Percentiles rank a stretch among this genome's conserved stretches.
phyloP scores from a whole-genome alignment of 1,139 yeast species.

The Nadsonia commutata region DNA sequence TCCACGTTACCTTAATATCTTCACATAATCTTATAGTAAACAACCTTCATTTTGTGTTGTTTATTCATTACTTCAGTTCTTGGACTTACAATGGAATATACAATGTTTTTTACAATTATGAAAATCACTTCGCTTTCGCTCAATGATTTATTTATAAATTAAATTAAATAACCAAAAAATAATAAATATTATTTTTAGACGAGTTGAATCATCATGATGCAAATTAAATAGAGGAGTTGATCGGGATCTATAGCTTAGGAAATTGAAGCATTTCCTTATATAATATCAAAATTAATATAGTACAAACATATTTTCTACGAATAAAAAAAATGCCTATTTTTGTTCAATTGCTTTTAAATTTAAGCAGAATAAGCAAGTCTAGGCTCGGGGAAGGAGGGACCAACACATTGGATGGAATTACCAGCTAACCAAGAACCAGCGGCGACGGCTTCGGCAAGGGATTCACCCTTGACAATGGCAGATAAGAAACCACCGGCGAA shows the following conservation, averaged over 20 bases:
- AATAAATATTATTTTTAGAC: background rate
- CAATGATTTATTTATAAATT: no score
- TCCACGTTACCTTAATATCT: no score
- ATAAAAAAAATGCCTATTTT: background rate
- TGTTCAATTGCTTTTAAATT: background rate
- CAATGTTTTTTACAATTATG: no score
- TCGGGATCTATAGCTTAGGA: background rate
- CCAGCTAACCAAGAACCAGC: conserved; percentile 97
- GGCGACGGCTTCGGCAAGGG: conserved; percentile 46
- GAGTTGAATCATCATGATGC: background rate
- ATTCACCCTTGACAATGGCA: conserved; percentile 64
- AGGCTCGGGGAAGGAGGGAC: conserved; percentile 87
- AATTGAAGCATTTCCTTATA: background rate
- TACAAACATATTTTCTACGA: background rate
- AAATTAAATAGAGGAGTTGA: background rate
- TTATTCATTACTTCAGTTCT: no score
- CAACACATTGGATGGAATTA: conserved; percentile 79
- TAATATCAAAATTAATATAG: background rate
- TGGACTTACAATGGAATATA: no score
- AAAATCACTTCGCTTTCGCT: no score
- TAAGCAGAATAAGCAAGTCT: conserved; percentile 36
- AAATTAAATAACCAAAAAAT: no score
- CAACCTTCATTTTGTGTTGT: no score
- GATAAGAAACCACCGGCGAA: conserved; percentile 97
- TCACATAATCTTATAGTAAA: no score